These are phyloP conservation scores for Dryadomyces quercus-mongolicae DNA, from an alignment of 2,329 filamentous ascomycete genomes.

Conservation along the genomic window DNA sequence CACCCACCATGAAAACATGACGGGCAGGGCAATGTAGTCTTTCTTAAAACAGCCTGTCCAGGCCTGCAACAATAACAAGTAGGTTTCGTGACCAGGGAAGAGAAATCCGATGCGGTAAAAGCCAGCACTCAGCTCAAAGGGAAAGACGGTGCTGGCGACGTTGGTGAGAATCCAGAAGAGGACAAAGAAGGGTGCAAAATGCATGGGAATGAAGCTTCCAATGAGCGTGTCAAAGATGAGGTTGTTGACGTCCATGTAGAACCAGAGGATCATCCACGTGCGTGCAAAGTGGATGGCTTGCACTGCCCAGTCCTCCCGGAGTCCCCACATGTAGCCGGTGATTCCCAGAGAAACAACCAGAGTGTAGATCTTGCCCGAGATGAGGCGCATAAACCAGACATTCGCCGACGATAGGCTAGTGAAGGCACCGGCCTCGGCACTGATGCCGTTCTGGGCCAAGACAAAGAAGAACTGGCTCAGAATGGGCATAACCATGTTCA, in stretches of 20 bases:
- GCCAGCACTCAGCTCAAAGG: constrained; percentile 27
- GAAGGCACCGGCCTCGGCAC: constrained; percentile 6
- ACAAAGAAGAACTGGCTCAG: constrained; percentile 22
- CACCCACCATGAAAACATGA: constrained; percentile 27
- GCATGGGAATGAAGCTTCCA: constrained; percentile 1
- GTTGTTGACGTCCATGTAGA: constrained; percentile 14
- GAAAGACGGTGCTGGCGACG: constrained; percentile 26
- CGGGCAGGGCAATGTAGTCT: constrained; percentile 25
- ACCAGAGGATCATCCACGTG: constrained; percentile 22
- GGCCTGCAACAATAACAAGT: constrained; percentile 26
- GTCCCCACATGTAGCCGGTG: constrained; percentile 31
- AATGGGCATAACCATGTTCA: constrained; percentile 24
- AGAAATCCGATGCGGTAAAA: constrained; percentile 28
- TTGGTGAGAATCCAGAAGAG: constrained; percentile 33
- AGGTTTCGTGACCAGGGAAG: constrained; percentile 26
- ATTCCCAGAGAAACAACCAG: constrained; percentile 24
- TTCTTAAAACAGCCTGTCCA: constrained; percentile 30
- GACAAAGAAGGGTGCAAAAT: neutral
- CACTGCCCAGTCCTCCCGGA: constrained; percentile 27
- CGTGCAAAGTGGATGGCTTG: constrained; percentile 16
- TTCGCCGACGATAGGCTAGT: neutral
- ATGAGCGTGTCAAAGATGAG: constrained; percentile 1
- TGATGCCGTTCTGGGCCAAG: constrained; percentile 18
- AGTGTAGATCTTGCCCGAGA: constrained; percentile 18
- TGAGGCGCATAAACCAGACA: constrained; percentile 16